A percentile compares a stretch with the other conserved stretches of the same genome.
Evolutionary conservation across 179 eudicot species (phyloP).

Genomic region (Patellifolia procumbens): DNA sequence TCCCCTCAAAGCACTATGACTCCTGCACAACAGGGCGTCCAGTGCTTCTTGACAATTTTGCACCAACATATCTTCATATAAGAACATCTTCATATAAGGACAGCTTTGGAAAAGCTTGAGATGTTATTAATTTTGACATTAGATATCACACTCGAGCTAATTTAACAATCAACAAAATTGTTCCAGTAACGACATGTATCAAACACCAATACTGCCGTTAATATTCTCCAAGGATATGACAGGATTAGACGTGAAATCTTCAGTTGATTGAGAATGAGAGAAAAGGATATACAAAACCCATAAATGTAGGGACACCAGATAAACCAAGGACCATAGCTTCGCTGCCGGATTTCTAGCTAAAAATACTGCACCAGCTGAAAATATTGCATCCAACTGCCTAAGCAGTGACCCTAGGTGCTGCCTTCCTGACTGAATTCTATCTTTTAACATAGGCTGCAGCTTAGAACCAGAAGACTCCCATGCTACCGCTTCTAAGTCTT

Average conservation of each 20-base stretch:
- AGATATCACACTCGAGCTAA: too few relatives aligned
- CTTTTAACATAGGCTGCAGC: constrained; percentile 56
- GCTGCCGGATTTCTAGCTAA: constrained; percentile 77
- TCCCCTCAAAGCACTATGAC: too few relatives aligned
- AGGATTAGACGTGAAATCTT: constrained; percentile 63
- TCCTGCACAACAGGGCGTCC: too few relatives aligned
- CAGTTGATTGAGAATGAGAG: constrained; percentile 61
- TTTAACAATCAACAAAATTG: too few relatives aligned
- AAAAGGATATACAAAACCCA: constrained; percentile 87
- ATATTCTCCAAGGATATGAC: constrained; percentile 79
- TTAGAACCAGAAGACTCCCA: constrained; percentile 55
- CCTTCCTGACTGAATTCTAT: constrained; percentile 65
- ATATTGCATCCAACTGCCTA: constrained; percentile 79
- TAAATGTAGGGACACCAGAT: constrained; percentile 76
- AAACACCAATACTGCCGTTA: constrained; percentile 56
- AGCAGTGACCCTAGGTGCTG: constrained; percentile 74
- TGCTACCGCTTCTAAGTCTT: constrained; percentile 53
- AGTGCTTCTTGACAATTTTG: too few relatives aligned
- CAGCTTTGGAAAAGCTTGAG: too few relatives aligned
- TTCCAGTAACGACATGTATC: too few relatives aligned
- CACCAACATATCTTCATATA: too few relatives aligned
- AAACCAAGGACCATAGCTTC: constrained; percentile 66
- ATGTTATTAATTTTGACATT: too few relatives aligned
- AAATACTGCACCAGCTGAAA: constrained; percentile 62
- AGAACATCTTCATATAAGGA: too few relatives aligned